Percentiles rank a stretch among this genome's conserved stretches.
Evolutionary conservation across 2,329 filamentous ascomycete genomes (phyloP).

Genomic region (Lasiodiplodia hormozganensis): DNA sequence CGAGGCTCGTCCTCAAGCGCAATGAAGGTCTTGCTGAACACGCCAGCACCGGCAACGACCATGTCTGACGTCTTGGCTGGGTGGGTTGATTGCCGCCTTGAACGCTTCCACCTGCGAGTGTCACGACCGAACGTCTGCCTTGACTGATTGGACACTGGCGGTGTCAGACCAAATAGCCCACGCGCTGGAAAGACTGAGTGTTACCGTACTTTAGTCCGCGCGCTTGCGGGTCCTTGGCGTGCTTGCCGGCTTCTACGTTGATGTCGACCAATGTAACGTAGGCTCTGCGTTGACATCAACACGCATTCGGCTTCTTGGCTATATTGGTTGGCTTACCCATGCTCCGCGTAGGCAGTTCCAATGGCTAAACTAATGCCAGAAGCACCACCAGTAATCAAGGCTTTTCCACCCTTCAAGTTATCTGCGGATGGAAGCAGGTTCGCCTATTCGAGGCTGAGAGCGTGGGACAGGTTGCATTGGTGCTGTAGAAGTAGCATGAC

Average conservation of each 20-base stretch:
- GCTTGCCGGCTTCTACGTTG: conserved; percentile 33
- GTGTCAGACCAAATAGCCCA: neutral
- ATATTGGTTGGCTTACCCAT: neutral
- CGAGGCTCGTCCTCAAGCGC: conserved; percentile 33
- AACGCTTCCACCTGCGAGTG: conserved; percentile 40
- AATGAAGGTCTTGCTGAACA: conserved; percentile 38
- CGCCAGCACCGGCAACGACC: conserved; percentile 42
- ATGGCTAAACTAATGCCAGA: neutral
- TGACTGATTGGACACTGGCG: conserved; percentile 38
- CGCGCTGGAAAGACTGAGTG: too few relatives aligned
- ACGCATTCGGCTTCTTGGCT: neutral
- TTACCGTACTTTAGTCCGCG: neutral
- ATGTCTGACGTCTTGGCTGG: conserved; percentile 38
- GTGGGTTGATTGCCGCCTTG: conserved; percentile 38
- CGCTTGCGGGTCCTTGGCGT: conserved; percentile 32
- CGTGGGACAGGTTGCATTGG: neutral
- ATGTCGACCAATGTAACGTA: conserved; percentile 39
- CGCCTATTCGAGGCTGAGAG: neutral
- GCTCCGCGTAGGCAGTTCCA: neutral
- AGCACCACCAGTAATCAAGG: neutral
- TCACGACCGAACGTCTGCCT: conserved; percentile 42
- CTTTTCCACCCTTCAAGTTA: neutral
- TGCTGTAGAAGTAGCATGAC: too few relatives aligned
- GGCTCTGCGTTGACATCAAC: conserved; percentile 28
- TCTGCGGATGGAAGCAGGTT: neutral